Evolutionary conservation across 192 early-diverging fungal species (phyloP), one percentile per base, ranked within the genome.

Genomic region (Backusella morwellensis): DNA sequence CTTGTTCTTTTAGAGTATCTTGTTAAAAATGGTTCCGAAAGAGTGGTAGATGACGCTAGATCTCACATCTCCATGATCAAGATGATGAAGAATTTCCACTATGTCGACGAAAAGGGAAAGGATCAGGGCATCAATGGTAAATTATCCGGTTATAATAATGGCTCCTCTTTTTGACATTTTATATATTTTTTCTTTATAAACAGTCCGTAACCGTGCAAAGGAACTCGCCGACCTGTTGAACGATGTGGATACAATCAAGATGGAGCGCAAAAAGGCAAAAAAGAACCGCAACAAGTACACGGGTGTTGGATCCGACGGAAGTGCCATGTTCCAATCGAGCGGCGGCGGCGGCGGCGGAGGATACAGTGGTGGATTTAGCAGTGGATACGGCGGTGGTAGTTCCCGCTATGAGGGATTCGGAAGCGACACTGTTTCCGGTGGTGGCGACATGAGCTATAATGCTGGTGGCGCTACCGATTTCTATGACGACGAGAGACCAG

Each of bases 81-180:
- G 77, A 91, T 92, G 52, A 86, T 97, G 70, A 87, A 91, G 70
- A 97, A 89, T 86, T 99, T 96, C 77, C 90, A 95, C 68, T 95
- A 91, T 72, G 87, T 96, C 34, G 97, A 98, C 78, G 94, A 95
- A 29, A 96, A 96, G 76, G 92, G 92, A 79, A 99, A 99, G 79
- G 97, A 99, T 82, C 96, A 99, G 82, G 97, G 97, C 6, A 91
- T 99, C 68, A 98, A 98, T 76, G 92, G 96, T 96, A 91, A 79
- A 76, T 40, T 11, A 40, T 12, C 38, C 11, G 9, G 38, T 40
- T 1, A 40, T 12, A 40, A 40, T 2, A 40, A 12, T 40, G 8
- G 9, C 2, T 1, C 81, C 85, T 2, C 2, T 26, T 47, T 52
- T 3, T 44, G 6, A 44, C 21, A 41, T 38, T 23, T 52, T 35